Base-by-base conservation (phyloP, 495 filamentous ascomycete genomes). In the Hypoxylon lienhwacheense region DNA sequence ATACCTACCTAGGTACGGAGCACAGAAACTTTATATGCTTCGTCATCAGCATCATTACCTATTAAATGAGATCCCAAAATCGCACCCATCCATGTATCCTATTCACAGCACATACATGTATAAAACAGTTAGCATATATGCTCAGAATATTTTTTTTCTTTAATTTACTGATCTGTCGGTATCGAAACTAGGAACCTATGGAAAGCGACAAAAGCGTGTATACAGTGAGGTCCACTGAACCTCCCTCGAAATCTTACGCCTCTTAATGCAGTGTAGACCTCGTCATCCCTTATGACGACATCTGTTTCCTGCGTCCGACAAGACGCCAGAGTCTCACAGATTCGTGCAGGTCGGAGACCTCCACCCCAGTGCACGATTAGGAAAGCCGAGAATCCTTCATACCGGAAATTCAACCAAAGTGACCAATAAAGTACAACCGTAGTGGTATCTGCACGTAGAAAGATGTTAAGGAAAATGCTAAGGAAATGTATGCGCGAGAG, bases 241-340 rank as follows among this genome's bases (percentile, higher is more conserved):
- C 42, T 34, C 46, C 46, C 49, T 35, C 25, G 31, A 19, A 58
- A 47, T 58, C 66, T 41, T 65, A 59, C 66, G 66, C 61, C 70
- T 48, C 59, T n/a, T 67, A 53, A 75, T 73, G 73, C 72, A 71
- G 73, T 66, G 64, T 47, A 70, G 67, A 72, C 66, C 65, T 75
- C 74, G 65, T 72, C 74, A 74, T 73, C 69, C 74, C 68, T 59
- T 72, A 46, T 47, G 60, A 68, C 64, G 59, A 58, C 51, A 55
- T 64, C 68, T 65, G 63, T 65, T 73, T 68, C 65, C 67, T 62
- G 61, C 56, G 61, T 53, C 66, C 32, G 40, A 55, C 19, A 33
- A 46, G 52, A 64, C 64, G 57, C 66, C 52, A 62, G 68, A 66
- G 73, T 63, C 64, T 70, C 61, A 63, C 65, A 70, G 69, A 70